Evolutionary conservation across 306 rosid species (phyloP), one percentile per base, ranked within the genome.

Genomic region (Hippophae tibetana): DNA sequence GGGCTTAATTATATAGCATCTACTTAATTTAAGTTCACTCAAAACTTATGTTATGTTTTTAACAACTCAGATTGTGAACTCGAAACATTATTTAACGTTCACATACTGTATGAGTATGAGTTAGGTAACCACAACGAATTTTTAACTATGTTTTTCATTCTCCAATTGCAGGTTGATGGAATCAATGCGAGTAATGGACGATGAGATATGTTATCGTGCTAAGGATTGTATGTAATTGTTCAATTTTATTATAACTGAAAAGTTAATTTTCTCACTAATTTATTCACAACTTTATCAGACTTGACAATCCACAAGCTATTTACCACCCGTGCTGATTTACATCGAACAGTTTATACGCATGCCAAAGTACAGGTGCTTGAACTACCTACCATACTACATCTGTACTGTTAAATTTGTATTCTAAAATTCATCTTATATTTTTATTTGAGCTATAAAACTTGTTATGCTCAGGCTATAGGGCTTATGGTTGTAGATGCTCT

Each of bases 401-500:
- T 67, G 75, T 77, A 64, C 52, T 7, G 47, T 43, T 56, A 23
- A 38, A 5, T 7, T 11, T 40, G 14, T 45, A 10, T 18, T 13
- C 41, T 38, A 45, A 26, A 13, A 13, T 38, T 5, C 5, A 52
- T 31, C 6, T 8, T 48, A 12, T 18, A 11, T 18, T 43, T 7
- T 31, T 18, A 42, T 54, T 25, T 51, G 43, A 52, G 9, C 31
- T 23, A 47, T 44, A 14, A 58, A 48, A 57, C 48, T 13, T 12
- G 13, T 65, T 40, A 54, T 70, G 71, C 60, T 52, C 84, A 85
- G 98, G 95, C 95, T 54, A 69, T 87, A 52, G 98, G 87, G 72
- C 95, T 84, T 70, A 92, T 92, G 96, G 69, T 81, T 56, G 82
- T 84, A 54, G 98, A 92, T 78, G 96, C 95, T 67, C 79, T 92